Base-by-base conservation (phyloP, 2,329 filamentous ascomycete species). In the Neopestalotiopsis sp. region DNA sequence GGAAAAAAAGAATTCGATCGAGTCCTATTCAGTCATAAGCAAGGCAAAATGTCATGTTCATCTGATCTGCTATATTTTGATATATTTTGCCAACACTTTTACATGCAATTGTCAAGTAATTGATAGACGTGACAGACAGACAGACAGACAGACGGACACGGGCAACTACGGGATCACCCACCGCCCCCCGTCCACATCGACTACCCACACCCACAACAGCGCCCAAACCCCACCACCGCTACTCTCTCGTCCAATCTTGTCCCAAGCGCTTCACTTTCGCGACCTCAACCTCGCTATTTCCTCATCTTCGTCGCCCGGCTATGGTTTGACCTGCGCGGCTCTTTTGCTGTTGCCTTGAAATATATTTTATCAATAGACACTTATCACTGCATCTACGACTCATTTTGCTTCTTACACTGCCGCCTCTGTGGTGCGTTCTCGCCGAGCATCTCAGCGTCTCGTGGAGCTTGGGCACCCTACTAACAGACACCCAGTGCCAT, bases 401-500 rank as follows among this genome's bases (percentile, higher is more conserved):
- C 34, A 58, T 67, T 62, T 69, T 32, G 56, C 42, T 53, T 59
- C 57, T 38, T 38, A 38, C 34, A 49, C 57, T 62, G 65, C 62
- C 42, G 65, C 28, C 34, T 62, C 59, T 61, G 69, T 69, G 73
- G 76, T 78, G 71, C 73, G 77, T 77, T 70, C 73, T 70, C 71
- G 68, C 71, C 69, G 68, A 64, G 61, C 56, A 42, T 67, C 67
- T 68, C 67, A 49, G 63, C 64, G 71, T 61, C 61, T 42, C 68
- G 58, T 66, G 59, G 67, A 71, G 72, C 71, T 75, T 66, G 58
- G 65, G 72, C 70, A 73, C 69, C 10, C 34, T n/a, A 75, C 78
- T 76, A 70, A 74, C 71, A 67, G 68, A 38, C 34, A 38, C 71
- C 67, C 74, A 79, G 75, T 76, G 79, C 74, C 74, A 82, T 82